These are phyloP conservation scores for Talinum fruticosum DNA, from an alignment of 148 eudicot genomes.

Conservation along the genomic window DNA sequence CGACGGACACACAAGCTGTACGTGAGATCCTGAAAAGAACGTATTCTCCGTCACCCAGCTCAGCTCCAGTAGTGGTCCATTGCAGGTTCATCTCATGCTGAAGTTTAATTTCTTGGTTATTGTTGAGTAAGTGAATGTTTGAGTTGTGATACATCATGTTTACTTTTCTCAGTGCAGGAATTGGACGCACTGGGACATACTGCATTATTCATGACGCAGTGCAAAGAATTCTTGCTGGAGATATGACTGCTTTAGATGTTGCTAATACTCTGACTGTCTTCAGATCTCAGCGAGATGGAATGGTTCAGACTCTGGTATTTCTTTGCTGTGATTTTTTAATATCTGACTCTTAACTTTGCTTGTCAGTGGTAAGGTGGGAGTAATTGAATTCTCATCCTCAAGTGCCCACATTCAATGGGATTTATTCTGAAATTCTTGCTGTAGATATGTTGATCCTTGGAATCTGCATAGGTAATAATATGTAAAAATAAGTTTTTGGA, in stretches of 20 bases:
- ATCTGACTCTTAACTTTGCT: background rate
- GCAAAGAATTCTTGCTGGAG: conserved; percentile 76
- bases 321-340: background rate
- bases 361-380: background rate
- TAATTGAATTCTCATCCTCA: background rate
- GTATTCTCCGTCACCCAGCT: conserved; percentile 46
- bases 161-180: conserved; percentile 75
- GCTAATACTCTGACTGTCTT: conserved; percentile 51
- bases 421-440: background rate
- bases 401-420: background rate
- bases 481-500: no score
- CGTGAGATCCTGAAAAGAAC: conserved; percentile 72
- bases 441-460: background rate
- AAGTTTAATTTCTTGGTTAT: background rate
- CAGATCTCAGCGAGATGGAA: conserved; percentile 89
- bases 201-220: conserved; percentile 74
- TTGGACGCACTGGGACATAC: conserved; percentile 96
- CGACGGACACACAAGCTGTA: conserved; percentile 67
- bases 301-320: conserved; percentile 88
- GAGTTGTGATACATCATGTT: conserved; percentile 16
- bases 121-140: conserved; percentile 3
- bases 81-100: conserved; percentile 64
- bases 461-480: no score
- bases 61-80: conserved; percentile 86
- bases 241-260: conserved; percentile 79